These are phyloP conservation scores for Thuidium tamariscinum DNA, from an alignment of 225 moss, liverwort and hornwort genomes.

Conservation along the genomic window DNA sequence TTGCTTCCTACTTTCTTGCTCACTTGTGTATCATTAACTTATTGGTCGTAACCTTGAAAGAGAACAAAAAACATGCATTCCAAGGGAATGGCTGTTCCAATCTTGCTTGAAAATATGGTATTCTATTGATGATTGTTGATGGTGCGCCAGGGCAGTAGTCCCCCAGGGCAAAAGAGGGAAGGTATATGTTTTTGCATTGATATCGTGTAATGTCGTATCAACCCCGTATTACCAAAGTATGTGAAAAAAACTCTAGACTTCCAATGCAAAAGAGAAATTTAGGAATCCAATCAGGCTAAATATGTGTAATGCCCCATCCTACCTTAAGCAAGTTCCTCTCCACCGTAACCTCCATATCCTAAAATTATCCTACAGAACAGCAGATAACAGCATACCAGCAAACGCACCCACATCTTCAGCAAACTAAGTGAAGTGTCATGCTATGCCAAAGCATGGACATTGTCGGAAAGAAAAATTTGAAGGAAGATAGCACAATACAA, in stretches of 20 bases:
- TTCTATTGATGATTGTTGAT: too few relatives aligned
- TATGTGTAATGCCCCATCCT: background rate
- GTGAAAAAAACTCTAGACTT: background rate
- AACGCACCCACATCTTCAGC: background rate
- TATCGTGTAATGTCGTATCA: background rate
- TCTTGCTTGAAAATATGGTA: too few relatives aligned
- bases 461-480: background rate
- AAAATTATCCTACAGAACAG: background rate
- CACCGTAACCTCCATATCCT: background rate
- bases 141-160: too few relatives aligned
- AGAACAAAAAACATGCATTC: too few relatives aligned
- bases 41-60: too few relatives aligned
- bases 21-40: too few relatives aligned
- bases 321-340: background rate
- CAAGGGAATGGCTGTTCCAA: too few relatives aligned
- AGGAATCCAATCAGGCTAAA: background rate
- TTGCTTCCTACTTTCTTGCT: too few relatives aligned
- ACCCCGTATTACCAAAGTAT: accelerated
- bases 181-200: background rate
- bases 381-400: background rate
- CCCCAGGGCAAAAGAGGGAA: background rate
- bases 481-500: background rate
- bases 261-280: background rate
- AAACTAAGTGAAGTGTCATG: too few relatives aligned
- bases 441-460: background rate